Base-by-base conservation (phyloP, 768 basidiomycete species). In the Collybiopsis confluens region DNA sequence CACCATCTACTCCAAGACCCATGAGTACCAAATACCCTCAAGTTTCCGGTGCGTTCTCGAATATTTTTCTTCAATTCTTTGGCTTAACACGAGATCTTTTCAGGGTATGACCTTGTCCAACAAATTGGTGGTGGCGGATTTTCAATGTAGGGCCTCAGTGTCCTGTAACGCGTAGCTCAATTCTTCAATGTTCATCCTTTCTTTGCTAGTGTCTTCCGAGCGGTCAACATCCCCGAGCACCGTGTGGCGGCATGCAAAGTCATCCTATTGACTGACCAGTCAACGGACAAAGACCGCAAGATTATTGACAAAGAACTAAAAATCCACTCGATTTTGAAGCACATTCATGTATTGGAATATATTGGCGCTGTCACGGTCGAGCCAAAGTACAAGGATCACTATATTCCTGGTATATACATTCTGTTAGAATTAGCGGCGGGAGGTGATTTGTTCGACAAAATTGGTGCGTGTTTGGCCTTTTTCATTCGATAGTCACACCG, bases 361-460 rank as follows among this genome's bases (percentile, higher is more conserved):
- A 64, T 94, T 54, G 85, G 86, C 46, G 88, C 86, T 0, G 80
- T 85, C 27, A 72, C 90, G 2, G 85, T 93, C 0, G 92, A 94
- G 58, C 65, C 70, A 16, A 80, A 83, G 56, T 78, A 81, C 38
- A 70, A 70, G 33, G 65, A 74, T 46, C 60, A 73, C 35, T 94
- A 85, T 63, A 69, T 85, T 0, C 88, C 92, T 0, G 96, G 90
- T 0, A 78, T 93, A 20, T 99, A 98, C 65, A 92, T 99, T 79
- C 71, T 98, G 18, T 71, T 99, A 62, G 97, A 98, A 66, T 73
- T 96, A 30, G 97, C 96, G 0, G 84, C 84, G 1, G 95, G 94
- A 20, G 97, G 97, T 0, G 97, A 98, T 68, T 71, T 99, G 28
- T 99, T 99, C 67, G 97, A 99, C 69, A 99, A 98, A 75, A 99